Conservation (phyloP, 2,329 filamentous ascomycete species). For the Grosmannia penicillata region DNA sequence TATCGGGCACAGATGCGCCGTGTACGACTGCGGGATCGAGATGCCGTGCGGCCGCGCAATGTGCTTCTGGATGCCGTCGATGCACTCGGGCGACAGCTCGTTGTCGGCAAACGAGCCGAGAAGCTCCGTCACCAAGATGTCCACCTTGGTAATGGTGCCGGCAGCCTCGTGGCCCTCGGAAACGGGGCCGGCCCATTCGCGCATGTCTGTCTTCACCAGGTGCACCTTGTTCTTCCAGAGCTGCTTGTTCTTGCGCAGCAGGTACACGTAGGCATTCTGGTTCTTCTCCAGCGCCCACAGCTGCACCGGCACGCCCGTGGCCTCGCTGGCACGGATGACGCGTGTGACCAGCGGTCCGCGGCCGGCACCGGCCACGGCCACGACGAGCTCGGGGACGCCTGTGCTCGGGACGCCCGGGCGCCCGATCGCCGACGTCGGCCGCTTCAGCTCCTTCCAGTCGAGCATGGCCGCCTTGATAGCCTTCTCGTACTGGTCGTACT, state of each 20-base stretch:
- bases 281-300: slow-evolving; percentile 97
- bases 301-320: slow-evolving; percentile 62
- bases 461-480: slow-evolving; percentile 67
- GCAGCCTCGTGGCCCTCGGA: slow-evolving; percentile 25
- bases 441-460: slow-evolving; percentile 61
- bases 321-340: slow-evolving; percentile 64
- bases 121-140: slow-evolving; percentile 88
- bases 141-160: slow-evolving; percentile 51
- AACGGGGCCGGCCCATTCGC: slow-evolving; percentile 77
- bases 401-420: slow-evolving; percentile 40
- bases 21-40: slow-evolving; percentile 87
- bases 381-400: slow-evolving; percentile 43
- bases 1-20: slow-evolving; percentile 85
- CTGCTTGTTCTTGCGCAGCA: slow-evolving; percentile 70
- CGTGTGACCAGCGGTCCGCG: slow-evolving; percentile 84
- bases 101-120: slow-evolving; percentile 95
- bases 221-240: slow-evolving; percentile 72
- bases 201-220: slow-evolving; percentile 93
- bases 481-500: slow-evolving; percentile 89
- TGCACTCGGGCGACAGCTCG: slow-evolving; percentile 82
- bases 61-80: slow-evolving; percentile 89
- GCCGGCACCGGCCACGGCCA: slow-evolving; percentile 87
- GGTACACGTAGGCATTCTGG: slow-evolving; percentile 87
- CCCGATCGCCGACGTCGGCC: slow-evolving; percentile 53
- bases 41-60: slow-evolving; percentile 68